Base-by-base conservation (phyloP, 2,329 filamentous ascomycete species). In the Aschersonia sp. region DNA sequence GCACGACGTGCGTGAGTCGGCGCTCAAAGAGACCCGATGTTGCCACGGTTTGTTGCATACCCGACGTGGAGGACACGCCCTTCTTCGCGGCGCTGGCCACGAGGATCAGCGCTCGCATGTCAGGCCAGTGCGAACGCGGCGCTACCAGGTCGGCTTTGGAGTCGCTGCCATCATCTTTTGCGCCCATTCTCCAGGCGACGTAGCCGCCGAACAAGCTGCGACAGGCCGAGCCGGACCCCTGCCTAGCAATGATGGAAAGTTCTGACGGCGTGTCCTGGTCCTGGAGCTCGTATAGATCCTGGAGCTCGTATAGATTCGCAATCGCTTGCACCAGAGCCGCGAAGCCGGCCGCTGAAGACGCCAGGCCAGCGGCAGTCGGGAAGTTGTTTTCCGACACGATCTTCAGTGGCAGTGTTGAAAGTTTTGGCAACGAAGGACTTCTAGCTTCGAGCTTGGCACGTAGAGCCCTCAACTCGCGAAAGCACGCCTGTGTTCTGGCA, bases 381-480 rank as follows among this genome's bases (percentile, higher is more conserved):
- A 98, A 98, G 76, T 98, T 98, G 77, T 98, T 98, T 71, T 92
- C 85, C 49, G 86, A 92, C 49, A 96, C 89, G 55, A 98, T 83
- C 57, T 83, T 85, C 52, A 98, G 79, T 35, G 85, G 80, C 59
- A 85, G 73, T 46, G 73, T 63, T 9, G 88, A 85, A 49, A 98
- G 80, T 65, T 85, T 87, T 43, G 91, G 88, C n/a, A 95, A 76
- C 29, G 79, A 80, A 0, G 80, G 57, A 62, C 95, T 73, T 51
- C 74, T 66, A 38, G 73, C 71, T 67, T 98, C 92, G 59, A 97
- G 74, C 30, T 78, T 72, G 47, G 80, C 74, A 52, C 92, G 85
- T 44, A 92, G 80, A 47, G 80, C 65, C 50, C 91, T 85, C 46
- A 98, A 79, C 64, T 88, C 86, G 48, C 84, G 80, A 64, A 98